phyloP scores from a whole-genome alignment of 106 monocot species.

The Dendrobium chrysotoxum region DNA sequence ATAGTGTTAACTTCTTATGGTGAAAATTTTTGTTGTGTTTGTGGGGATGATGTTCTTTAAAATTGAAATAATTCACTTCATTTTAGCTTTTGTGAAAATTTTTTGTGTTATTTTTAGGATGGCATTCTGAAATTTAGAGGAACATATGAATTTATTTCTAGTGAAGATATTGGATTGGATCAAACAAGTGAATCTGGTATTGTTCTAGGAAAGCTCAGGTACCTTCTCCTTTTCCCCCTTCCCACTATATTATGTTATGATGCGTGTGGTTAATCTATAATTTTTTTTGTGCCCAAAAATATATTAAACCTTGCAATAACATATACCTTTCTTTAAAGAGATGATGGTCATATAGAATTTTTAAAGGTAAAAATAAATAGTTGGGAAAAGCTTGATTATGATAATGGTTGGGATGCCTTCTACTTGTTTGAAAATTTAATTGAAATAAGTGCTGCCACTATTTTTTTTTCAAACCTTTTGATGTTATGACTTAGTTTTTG shows the following conservation, averaged over 20 bases:
- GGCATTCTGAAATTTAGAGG: slow-evolving; percentile 22
- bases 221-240: neutral
- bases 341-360: neutral
- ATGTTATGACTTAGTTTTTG: too few species aligned
- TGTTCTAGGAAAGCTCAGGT: slow-evolving; percentile 25
- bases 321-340: neutral
- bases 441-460: neutral
- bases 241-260: neutral
- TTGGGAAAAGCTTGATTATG: neutral
- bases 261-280: neutral
- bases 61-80: neutral
- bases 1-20: neutral
- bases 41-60: neutral
- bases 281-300: neutral
- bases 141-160: slow-evolving; percentile 23
- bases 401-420: neutral
- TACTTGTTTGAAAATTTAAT: neutral
- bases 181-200: slow-evolving; percentile 13
- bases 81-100: neutral
- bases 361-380: neutral
- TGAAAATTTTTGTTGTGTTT: too few species aligned
- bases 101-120: slow-evolving; percentile 12
- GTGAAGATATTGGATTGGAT: slow-evolving; percentile 18
- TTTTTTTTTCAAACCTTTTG: neutral
- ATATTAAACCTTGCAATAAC: neutral